Conservation (phyloP, 2,329 filamentous ascomycete genomes). For the Cordyceps pruinosa region DNA sequence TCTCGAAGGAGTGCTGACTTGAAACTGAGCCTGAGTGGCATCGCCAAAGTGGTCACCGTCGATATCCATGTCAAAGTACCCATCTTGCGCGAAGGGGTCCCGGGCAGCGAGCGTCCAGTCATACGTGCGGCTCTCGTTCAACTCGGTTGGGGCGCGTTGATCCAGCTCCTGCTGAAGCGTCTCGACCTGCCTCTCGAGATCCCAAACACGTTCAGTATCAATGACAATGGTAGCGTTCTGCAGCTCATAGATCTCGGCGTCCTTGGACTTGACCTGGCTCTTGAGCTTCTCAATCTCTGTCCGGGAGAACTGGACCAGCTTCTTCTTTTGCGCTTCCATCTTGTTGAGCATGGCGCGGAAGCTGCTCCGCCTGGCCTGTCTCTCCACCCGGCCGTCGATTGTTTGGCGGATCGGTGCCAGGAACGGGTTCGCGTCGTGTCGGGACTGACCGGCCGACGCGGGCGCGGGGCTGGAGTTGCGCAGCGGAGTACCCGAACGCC, state of each 20-base stretch:
- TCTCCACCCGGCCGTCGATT: slow-evolving; percentile 49
- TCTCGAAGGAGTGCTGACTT: slow-evolving; percentile 44
- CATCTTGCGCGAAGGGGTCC: slow-evolving; percentile 36
- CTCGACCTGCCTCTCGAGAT: slow-evolving; percentile 33
- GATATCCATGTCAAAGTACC: slow-evolving; percentile 33
- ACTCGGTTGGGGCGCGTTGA: slow-evolving; percentile 12
- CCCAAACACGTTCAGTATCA: slow-evolving; percentile 40
- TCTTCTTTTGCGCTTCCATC: slow-evolving; percentile 41
- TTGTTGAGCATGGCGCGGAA: slow-evolving; percentile 53
- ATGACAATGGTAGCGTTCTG: slow-evolving; percentile 43
- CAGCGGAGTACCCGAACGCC: slow-evolving; percentile 40
- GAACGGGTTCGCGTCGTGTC: slow-evolving; percentile 13
- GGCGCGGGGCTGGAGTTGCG: slow-evolving; percentile 14
- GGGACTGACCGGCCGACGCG: slow-evolving; percentile 18
- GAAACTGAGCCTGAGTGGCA: slow-evolving; percentile 42
- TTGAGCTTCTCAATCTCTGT: slow-evolving; percentile 44
- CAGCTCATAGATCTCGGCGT: slow-evolving; percentile 47
- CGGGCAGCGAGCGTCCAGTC: slow-evolving; percentile 47
- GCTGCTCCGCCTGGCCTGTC: slow-evolving; percentile 48
- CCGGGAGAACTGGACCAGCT: slow-evolving; percentile 30
- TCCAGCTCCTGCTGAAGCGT: slow-evolving; percentile 29
- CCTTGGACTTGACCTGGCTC: slow-evolving; percentile 41
- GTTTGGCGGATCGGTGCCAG: slow-evolving; percentile 42
- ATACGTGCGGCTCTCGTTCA: slow-evolving; percentile 24
- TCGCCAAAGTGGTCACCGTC: slow-evolving; percentile 42